These are phyloP conservation scores for Penicillium crustosum DNA, from an alignment of 2,329 filamentous ascomycete species.

Conservation along the genomic window DNA sequence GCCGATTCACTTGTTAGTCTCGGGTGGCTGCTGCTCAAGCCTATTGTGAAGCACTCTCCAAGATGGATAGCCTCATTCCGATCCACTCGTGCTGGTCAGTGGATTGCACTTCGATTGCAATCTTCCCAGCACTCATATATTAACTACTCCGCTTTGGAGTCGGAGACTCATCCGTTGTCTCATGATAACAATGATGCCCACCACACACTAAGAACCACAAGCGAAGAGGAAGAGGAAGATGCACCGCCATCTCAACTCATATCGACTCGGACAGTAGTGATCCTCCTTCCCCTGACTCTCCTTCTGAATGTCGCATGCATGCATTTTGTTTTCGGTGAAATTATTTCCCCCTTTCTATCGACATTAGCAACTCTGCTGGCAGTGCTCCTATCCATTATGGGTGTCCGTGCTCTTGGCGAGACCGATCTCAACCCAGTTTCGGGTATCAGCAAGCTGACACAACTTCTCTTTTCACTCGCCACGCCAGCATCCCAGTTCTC, in stretches of 20 bases:
- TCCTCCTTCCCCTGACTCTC: conserved; percentile 76
- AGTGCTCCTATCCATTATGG: conserved; percentile 65
- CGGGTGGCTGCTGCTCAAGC: conserved; percentile 70
- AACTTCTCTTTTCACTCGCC: conserved; percentile 89
- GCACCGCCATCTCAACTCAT: conserved; percentile 83
- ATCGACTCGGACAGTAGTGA: conserved; percentile 65
- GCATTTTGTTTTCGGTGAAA: conserved; percentile 75
- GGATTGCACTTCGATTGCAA: conserved; percentile 26
- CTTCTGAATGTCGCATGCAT: conserved; percentile 78
- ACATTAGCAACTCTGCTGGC: conserved; percentile 80
- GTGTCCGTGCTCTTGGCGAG: conserved; percentile 66
- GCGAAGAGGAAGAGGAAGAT: conserved; percentile 61
- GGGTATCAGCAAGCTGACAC: conserved; percentile 93
- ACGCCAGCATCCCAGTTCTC: conserved; percentile 78
- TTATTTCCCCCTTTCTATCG: conserved; percentile 76
- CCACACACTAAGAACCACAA: conserved; percentile 1
- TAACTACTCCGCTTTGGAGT: conserved; percentile 32
- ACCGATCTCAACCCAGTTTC: conserved; percentile 96
- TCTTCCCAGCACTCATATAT: conserved; percentile 29
- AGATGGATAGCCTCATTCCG: conserved; percentile 31
- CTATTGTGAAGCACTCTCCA: conserved; percentile 54
- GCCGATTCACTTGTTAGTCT: conserved; percentile 89
- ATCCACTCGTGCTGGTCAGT: conserved; percentile 30
- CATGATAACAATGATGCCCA: conserved; percentile 5
- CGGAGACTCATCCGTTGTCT: conserved; percentile 5